Conservation (phyloP, 441 rosid species). For the Populus hybrid region DNA sequence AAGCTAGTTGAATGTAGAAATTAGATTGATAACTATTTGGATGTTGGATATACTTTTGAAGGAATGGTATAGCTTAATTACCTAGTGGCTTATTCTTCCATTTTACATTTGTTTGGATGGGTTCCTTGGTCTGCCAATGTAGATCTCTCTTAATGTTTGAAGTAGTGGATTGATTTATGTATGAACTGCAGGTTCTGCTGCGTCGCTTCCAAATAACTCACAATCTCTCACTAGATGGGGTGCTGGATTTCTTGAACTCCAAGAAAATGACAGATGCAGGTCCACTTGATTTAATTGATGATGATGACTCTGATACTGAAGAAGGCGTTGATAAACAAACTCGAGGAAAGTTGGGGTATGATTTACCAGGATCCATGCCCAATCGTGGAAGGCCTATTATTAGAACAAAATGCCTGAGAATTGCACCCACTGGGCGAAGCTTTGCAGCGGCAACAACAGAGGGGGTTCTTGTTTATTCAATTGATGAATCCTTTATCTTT, state of each 20-base stretch:
- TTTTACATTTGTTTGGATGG: neutral
- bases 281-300: conserved; percentile 88
- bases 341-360: too few species aligned
- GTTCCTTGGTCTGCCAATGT: neutral
- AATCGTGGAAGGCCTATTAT: conserved; percentile 78
- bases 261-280: conserved; percentile 98
- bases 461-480: conserved; percentile 85
- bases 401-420: conserved; percentile 76
- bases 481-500: conserved; percentile 86
- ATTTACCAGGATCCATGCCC: conserved; percentile 87
- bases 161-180: neutral
- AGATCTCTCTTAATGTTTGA: conserved; percentile 7
- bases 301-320: conserved; percentile 76
- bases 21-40: neutral
- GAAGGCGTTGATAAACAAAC: conserved; percentile 83
- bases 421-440: conserved; percentile 92
- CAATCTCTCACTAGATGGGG: conserved; percentile 89
- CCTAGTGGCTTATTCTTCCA: neutral
- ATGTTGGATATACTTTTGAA: neutral
- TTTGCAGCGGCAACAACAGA: conserved; percentile 95
- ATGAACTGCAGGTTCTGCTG: conserved; percentile 63
- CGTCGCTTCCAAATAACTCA: conserved; percentile 83
- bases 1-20: neutral
- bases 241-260: conserved; percentile 87
- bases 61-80: neutral